Percentiles rank a stretch among this genome's conserved stretches.
These are phyloP conservation scores for Skeletonema potamos DNA, from an alignment of 108 stramenopile genomes.

Conservation along the genomic window DNA sequence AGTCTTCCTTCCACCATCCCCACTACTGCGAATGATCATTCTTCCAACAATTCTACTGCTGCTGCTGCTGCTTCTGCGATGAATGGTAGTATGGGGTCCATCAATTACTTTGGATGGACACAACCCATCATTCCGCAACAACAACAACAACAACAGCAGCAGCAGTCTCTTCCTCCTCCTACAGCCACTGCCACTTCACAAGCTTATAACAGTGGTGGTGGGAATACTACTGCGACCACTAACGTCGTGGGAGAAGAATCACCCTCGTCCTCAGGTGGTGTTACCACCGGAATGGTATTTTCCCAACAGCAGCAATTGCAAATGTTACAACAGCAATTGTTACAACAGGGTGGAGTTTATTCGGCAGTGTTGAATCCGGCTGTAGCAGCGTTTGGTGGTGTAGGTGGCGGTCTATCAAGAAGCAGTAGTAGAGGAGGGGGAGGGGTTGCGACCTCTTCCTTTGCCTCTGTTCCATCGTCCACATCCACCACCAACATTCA, in stretches of 20 bases:
- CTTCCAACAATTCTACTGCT: too few relatives aligned
- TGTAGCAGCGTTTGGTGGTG: not conserved
- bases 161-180: not conserved
- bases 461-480: too few relatives aligned
- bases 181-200: not conserved
- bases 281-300: not conserved
- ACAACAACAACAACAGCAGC: not conserved
- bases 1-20: not conserved
- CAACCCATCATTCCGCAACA: not conserved
- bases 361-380: not conserved
- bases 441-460: too few relatives aligned
- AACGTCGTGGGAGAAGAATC: too few relatives aligned
- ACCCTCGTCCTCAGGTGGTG: too few relatives aligned
- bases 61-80: not conserved
- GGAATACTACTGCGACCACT: not conserved
- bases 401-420: too few relatives aligned
- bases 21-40: too few relatives aligned
- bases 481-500: too few relatives aligned
- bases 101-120: not conserved
- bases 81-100: not conserved
- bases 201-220: not conserved
- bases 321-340: not conserved
- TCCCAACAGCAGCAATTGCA: constrained; percentile 21
- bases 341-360: constrained; percentile 2
- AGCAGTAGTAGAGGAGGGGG: too few relatives aligned